Evolutionary conservation across 805 yeast genomes (phyloP).

Genomic region (Candida mattraensis): DNA sequence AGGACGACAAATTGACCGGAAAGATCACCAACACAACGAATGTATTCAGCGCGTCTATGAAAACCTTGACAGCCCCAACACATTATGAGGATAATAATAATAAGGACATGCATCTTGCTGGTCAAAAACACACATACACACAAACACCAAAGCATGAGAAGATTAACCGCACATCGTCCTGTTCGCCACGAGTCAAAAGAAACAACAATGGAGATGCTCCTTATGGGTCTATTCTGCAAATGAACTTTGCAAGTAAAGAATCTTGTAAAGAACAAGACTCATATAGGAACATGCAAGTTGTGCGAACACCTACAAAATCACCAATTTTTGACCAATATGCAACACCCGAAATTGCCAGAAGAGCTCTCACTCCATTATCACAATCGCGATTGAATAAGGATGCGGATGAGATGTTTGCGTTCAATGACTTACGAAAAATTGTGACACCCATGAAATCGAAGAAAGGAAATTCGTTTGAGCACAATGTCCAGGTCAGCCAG

Average conservation of each 20-base stretch:
- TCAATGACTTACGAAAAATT: slow-evolving; percentile 6
- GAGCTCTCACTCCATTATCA: slow-evolving; percentile 23
- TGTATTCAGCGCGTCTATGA: slow-evolving; percentile 18
- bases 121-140: slow-evolving; percentile 18
- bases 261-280: neutral
- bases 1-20: slow-evolving; percentile 7
- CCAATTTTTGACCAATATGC: slow-evolving; percentile 11
- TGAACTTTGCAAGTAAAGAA: slow-evolving; percentile 12
- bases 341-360: slow-evolving; percentile 30
- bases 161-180: slow-evolving; percentile 9
- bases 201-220: slow-evolving; percentile 16
- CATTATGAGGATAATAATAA: slow-evolving; percentile 6
- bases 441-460: slow-evolving; percentile 3
- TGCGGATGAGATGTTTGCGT: slow-evolving; percentile 3
- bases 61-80: slow-evolving; percentile 18
- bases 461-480: neutral
- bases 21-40: slow-evolving; percentile 20
- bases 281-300: neutral
- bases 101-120: slow-evolving; percentile 4
- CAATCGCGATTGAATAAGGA: slow-evolving; percentile 15
- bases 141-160: slow-evolving; percentile 21
- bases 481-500: no score
- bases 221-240: slow-evolving; percentile 11
- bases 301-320: slow-evolving; percentile 9
- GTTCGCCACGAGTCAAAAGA: slow-evolving; percentile 26